Evolutionary conservation across 2,329 filamentous ascomycete species (phyloP), one percentile per base, ranked within the genome.

Genomic region (Aaosphaeria arxii): DNA sequence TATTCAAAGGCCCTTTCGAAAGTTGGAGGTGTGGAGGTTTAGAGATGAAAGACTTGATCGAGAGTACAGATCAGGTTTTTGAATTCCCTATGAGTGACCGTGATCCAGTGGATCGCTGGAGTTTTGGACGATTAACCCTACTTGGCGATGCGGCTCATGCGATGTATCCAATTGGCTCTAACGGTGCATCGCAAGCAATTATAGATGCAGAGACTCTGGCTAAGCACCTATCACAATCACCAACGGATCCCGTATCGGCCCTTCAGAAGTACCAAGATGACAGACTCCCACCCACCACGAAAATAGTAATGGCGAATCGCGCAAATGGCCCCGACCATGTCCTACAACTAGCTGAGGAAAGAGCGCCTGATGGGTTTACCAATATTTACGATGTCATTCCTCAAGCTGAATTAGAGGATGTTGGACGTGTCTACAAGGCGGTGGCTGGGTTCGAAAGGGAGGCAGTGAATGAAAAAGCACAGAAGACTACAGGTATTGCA

Each of bases 71-170:
- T 5, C 72, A 67, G 39, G 70, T 75, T 1, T 74, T 69, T 43
- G 74, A 76, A 52, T 76, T 74, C 45, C 73, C 74, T 29, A 76
- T 76, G 74, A 73, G 72, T 46, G 73, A 76, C 49, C 66, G 73
- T n/a, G 64, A 69, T 44, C 69, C 73, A 0, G 65, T 75, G 1
- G 63, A 67, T 11, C 59, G 64, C 11, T 75, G 73, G 73, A 69
- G 53, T 1, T 64, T 63, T 49, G 59, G 61, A 1, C 53, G 61
- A 11, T 42, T 65, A 11, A 63, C 72, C 6, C 53, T 75, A n/a
- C 50, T 75, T 2, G 72, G 73, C 11, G 72, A 76, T 53, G 67
- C 71, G 4, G 73, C 72, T 30, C 66, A 71, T 49, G 50, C 68
- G 0, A 73, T 75, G 64, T 74, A 74, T 51, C 72, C 73, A 0